phyloP scores from a whole-genome alignment of 192 early-diverging fungal species.

The Linnemannia exigua region DNA sequence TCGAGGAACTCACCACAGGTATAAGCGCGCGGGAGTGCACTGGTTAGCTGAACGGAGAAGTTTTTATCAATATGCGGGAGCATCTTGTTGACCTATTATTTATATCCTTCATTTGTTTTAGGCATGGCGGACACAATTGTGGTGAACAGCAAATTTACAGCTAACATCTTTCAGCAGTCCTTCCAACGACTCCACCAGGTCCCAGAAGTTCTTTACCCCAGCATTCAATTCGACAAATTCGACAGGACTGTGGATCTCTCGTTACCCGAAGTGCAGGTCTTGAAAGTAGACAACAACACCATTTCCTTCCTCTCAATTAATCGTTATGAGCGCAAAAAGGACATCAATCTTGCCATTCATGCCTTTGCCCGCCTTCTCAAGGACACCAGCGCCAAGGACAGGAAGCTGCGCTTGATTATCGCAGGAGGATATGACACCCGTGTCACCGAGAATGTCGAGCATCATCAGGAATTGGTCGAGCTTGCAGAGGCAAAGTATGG shows the following conservation, averaged over 20 bases:
- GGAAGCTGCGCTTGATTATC: slow-evolving; percentile 74
- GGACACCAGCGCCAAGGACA: slow-evolving; percentile 28
- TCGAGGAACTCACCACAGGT: slow-evolving; percentile 91
- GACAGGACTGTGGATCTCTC: slow-evolving; percentile 67
- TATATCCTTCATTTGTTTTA: slow-evolving; percentile 25
- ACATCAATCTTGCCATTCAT: slow-evolving; percentile 83
- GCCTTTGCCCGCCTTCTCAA: slow-evolving; percentile 72
- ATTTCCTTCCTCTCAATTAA: slow-evolving; percentile 87
- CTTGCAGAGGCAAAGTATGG: slow-evolving; percentile 63
- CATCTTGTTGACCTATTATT: not conserved
- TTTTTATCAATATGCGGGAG: not conserved
- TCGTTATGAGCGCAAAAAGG: slow-evolving; percentile 97
- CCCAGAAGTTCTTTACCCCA: slow-evolving; percentile 88
- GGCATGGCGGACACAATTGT: slow-evolving; percentile 91
- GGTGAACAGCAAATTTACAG: slow-evolving; percentile 94
- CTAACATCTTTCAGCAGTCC: slow-evolving; percentile 74
- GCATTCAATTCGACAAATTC: slow-evolving; percentile 83
- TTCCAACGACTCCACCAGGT: slow-evolving; percentile 75
- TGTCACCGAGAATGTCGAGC: slow-evolving; percentile 89
- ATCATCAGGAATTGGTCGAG: slow-evolving; percentile 78
- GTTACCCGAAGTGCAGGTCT: slow-evolving; percentile 68
- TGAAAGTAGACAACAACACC: slow-evolving; percentile 51
- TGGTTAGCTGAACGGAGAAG: not conserved
- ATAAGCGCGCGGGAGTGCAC: not conserved
- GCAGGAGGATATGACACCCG: slow-evolving; percentile 92